A percentile compares a stretch with the other conserved stretches of the same genome.
These are phyloP conservation scores for Cryptosporidium baileyi DNA, from an alignment of 169 alveolate genomes.

Conservation along the genomic window DNA sequence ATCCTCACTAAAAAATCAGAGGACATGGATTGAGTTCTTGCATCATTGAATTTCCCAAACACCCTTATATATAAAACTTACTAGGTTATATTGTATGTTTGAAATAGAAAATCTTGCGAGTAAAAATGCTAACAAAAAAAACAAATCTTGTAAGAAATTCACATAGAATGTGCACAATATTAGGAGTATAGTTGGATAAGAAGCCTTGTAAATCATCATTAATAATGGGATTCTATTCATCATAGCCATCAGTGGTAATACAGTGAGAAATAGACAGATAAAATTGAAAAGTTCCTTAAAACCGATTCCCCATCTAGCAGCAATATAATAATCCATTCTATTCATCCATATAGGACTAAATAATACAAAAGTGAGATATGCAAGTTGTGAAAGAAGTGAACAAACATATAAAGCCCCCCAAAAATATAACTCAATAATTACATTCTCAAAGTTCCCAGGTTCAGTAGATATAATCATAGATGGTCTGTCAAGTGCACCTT, in stretches of 20 bases:
- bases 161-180: background rate
- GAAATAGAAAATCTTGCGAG: slow-evolving; percentile 39
- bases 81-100: slow-evolving; percentile 20
- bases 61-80: slow-evolving; percentile 16
- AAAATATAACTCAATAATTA: background rate
- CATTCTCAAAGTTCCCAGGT: slow-evolving; percentile 6
- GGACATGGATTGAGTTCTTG: slow-evolving; percentile 56
- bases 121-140: background rate
- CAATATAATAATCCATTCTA: background rate
- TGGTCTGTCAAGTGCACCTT: slow-evolving; percentile 23
- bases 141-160: slow-evolving; percentile 3
- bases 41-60: slow-evolving; percentile 19
- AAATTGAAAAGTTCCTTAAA: background rate
- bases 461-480: slow-evolving; percentile 34
- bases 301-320: too few relatives aligned
- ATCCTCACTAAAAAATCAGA: slow-evolving; percentile 16
- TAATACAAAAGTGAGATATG: background rate
- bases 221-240: slow-evolving; percentile 5
- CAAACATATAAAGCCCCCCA: slow-evolving; percentile 38
- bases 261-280: background rate
- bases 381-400: background rate
- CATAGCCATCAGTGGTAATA: slow-evolving; percentile 24
- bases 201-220: slow-evolving; percentile 52
- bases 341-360: background rate
- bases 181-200: background rate